Base-by-base conservation (phyloP, 2,329 filamentous ascomycete genomes). In the Botryotinia calthae region DNA sequence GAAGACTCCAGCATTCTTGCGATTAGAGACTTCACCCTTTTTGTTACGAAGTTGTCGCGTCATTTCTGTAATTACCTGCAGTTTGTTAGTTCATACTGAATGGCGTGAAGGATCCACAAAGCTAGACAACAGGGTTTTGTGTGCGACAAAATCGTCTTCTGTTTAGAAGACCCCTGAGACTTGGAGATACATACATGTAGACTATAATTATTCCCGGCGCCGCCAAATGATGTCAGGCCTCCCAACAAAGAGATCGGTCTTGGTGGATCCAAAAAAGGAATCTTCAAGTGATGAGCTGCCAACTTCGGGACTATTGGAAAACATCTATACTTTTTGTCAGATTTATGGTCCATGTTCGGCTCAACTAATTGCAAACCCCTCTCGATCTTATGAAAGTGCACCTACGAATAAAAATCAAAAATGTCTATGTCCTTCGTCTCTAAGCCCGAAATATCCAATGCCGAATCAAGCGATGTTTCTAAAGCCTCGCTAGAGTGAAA, bases 241-340 rank as follows among this genome's bases (percentile, higher is more conserved):
- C 90, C 90, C 0, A 92, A 83, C 0, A 92, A 80, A 0, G 88
- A 91, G 31, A 91, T 84, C 0, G 87, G 85, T 74, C 87, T 89
- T 2, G 80, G 44, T 1, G 83, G 78, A 1, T 83, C 79, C 0
- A 80, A 80, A 0, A 87, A 82, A 0, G 86, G 83, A 1, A 92
- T 78, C 0, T 84, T 85, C 0, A 92, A 84, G 79, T 91, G 88
- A 3, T 86, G 80, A 42, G 86, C 88, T 1, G 90, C 90, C 0
- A 92, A 81, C 78, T 92, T 92, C 0, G 90, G 90, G 0, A 92
- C 89, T 42, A 92, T 90, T 0, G 90, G 90, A 74, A 92, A 92
- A 76, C 90, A 92, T 0, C 88, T 89, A n/a, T 31, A 14, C 2
- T 34, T 37, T 16, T 67, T 25, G 56, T 77, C 51, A 76, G 66